Percentiles rank a stretch among this genome's conserved stretches.
These are phyloP conservation scores for Butyriboletus loyo DNA, from an alignment of 768 basidiomycete genomes.

Conservation along the genomic window DNA sequence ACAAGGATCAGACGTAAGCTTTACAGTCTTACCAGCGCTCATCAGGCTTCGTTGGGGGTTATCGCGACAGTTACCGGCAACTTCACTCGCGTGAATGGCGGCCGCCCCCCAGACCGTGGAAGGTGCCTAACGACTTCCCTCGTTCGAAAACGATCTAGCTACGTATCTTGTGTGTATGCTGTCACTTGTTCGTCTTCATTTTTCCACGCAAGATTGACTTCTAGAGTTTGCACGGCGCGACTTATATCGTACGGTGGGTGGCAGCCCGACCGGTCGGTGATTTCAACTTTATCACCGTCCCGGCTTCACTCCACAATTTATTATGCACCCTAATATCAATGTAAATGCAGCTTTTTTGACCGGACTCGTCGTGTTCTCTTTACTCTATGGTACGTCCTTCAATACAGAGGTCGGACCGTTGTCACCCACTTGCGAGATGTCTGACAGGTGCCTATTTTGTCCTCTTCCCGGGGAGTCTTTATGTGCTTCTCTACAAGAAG, in stretches of 20 bases:
- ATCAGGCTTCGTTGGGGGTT: background rate
- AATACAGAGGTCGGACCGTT: background rate
- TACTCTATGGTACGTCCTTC: background rate
- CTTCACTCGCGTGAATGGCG: background rate
- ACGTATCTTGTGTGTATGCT: background rate
- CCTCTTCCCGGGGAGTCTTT: conserved; percentile 5
- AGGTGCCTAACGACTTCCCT: too few species aligned
- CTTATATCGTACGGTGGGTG: background rate
- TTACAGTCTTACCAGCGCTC: too few species aligned
- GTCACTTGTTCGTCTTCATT: background rate
- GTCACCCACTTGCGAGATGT: background rate
- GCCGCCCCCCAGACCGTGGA: too few species aligned
- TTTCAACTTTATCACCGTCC: too few species aligned
- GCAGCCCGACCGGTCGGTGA: background rate
- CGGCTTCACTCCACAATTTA: background rate
- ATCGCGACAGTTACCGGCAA: background rate
- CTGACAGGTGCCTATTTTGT: conserved; percentile 6
- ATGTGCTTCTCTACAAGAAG: conserved; percentile 2
- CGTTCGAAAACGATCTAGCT: background rate
- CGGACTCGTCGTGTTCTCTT: conserved; percentile 7
- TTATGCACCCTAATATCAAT: background rate
- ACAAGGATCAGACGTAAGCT: background rate
- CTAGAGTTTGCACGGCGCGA: background rate
- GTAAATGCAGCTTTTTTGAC: conserved; percentile 7
- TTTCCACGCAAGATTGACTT: background rate